These are phyloP conservation scores for Benincasa hispida DNA, from an alignment of 306 rosid species.

Conservation along the genomic window DNA sequence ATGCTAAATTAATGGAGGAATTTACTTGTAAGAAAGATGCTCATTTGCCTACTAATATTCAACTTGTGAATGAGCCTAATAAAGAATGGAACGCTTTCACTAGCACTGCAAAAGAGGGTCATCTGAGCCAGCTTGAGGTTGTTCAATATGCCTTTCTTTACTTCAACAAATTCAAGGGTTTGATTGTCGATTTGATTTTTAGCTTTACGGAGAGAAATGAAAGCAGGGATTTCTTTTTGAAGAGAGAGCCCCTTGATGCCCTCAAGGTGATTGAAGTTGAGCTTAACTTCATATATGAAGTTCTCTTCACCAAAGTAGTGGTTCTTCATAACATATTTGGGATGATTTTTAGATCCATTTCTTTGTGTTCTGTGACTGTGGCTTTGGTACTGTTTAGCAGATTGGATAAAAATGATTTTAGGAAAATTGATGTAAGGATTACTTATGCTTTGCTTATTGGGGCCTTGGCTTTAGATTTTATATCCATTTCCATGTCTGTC, in stretches of 20 bases:
- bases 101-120: background rate
- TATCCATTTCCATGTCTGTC: conserved; percentile 13
- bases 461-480: conserved; percentile 25
- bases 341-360: conserved; percentile 1
- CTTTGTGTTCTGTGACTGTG: background rate
- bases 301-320: conserved; percentile 29
- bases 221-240: conserved; percentile 16
- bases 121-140: background rate
- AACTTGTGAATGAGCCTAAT: conserved; percentile 9
- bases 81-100: background rate
- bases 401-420: conserved; percentile 8
- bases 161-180: conserved; percentile 22
- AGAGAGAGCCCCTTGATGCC: background rate
- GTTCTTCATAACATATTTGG: background rate
- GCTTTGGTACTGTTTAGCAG: conserved; percentile 14
- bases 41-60: conserved; percentile 20
- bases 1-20: conserved; percentile 34
- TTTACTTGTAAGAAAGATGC: conserved; percentile 1
- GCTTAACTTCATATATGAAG: conserved; percentile 34
- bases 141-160: conserved; percentile 16
- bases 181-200: conserved; percentile 31
- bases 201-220: conserved; percentile 16
- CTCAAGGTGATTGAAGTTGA: conserved; percentile 22
- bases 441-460: conserved; percentile 29
- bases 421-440: conserved; percentile 16